These are phyloP conservation scores for Rheum nobile DNA, from an alignment of 148 eudicot genomes.

Conservation along the genomic window DNA sequence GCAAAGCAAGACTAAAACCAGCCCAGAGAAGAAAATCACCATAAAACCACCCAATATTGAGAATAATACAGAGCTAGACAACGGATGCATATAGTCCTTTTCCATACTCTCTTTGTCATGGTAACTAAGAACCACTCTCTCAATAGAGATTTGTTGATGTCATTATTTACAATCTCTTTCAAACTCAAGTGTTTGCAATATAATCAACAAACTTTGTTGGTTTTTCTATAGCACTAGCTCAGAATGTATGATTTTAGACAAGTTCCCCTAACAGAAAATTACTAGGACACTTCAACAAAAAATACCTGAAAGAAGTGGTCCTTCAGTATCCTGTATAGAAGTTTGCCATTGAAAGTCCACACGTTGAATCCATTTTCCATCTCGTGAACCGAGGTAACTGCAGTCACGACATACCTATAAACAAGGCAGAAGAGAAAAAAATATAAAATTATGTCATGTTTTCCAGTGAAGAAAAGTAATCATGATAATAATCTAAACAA, in stretches of 20 bases:
- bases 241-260: neutral
- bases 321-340: constrained; percentile 63
- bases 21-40: too few species aligned
- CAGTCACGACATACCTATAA: constrained; percentile 76
- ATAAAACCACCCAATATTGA: too few species aligned
- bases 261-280: neutral
- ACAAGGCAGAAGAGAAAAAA: neutral
- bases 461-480: neutral
- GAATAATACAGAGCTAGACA: too few species aligned
- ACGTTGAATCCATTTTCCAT: constrained; percentile 95
- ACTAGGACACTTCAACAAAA: neutral
- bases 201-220: too few species aligned
- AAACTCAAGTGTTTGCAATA: too few species aligned
- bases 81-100: too few species aligned
- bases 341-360: constrained; percentile 90
- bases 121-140: too few species aligned
- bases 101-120: too few species aligned
- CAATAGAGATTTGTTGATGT: too few species aligned
- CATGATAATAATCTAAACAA: neutral
- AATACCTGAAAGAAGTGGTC: constrained; percentile 96
- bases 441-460: neutral
- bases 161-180: too few species aligned
- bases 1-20: too few species aligned
- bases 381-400: constrained; percentile 93
- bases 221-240: too few species aligned